Conservation (phyloP, 164 flowering plant species). For the Aristolochia contorta region DNA sequence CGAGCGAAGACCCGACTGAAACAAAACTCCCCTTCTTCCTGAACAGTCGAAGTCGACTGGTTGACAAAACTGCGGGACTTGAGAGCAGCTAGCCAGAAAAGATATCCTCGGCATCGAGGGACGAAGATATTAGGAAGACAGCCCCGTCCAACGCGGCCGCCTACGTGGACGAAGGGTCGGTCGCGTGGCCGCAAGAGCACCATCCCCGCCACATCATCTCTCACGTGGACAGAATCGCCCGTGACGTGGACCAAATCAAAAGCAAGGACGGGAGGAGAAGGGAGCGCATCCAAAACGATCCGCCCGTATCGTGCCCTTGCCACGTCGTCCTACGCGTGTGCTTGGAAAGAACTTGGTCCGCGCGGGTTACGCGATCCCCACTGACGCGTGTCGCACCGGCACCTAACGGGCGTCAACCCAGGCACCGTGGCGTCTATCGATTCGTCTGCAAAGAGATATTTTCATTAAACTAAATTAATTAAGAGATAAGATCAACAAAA, state of each 20-base stretch:
- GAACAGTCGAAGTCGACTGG: too few species aligned
- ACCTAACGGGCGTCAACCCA: too few species aligned
- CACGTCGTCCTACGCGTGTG: conserved; percentile 8
- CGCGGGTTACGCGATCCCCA: too few species aligned
- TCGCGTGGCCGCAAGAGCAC: neutral
- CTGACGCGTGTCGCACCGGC: too few species aligned
- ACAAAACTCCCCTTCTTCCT: neutral
- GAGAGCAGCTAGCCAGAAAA: too few species aligned
- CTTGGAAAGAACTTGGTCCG: too few species aligned
- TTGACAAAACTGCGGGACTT: too few species aligned
- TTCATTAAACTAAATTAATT: too few species aligned
- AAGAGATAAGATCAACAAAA: too few species aligned
- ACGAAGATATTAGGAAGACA: neutral
- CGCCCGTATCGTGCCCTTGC: conserved; percentile 2
- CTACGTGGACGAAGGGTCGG: conserved; percentile 23
- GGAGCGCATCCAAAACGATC: conserved; percentile 16
- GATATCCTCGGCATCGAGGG: neutral
- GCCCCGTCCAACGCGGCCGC: conserved; percentile 6
- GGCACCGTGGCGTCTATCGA: too few species aligned
- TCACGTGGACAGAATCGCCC: conserved; percentile 10
- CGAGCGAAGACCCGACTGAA: neutral
- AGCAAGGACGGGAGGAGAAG: conserved; percentile 12
- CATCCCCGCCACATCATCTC: neutral
- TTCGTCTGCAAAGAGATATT: too few species aligned
- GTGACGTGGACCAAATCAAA: conserved; percentile 25